Conservation (phyloP, 805 yeast genomes). For the Candida gorgasii region DNA sequence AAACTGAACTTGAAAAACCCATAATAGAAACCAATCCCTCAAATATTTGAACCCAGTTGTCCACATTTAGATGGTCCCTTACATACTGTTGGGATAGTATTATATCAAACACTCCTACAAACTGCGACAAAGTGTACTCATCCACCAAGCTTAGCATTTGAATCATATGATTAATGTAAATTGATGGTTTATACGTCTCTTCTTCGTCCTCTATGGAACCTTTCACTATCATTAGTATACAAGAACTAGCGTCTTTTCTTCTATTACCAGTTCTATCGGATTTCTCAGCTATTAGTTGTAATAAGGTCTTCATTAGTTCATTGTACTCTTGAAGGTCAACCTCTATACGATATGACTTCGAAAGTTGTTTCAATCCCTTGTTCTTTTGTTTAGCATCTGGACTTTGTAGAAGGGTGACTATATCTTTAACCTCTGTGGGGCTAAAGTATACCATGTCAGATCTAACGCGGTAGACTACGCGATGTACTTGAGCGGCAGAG, state of each 20-base stretch:
- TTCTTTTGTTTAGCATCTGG: constrained; percentile 4
- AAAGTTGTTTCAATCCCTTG: constrained; percentile 4
- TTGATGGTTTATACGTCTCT: constrained; percentile 5
- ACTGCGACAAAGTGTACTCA: constrained; percentile 11
- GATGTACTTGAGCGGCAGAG: too few species aligned
- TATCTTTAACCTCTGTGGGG: background rate
- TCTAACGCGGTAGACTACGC: too few species aligned
- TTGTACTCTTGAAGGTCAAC: constrained; percentile 9
- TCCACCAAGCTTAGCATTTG: constrained; percentile 5
- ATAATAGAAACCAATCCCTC: background rate
- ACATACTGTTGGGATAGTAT: constrained; percentile 27
- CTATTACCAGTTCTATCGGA: constrained; percentile 5
- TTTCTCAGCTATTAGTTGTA: constrained; percentile 3
- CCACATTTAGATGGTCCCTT: constrained; percentile 30
- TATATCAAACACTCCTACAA: constrained; percentile 21
- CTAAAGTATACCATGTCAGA: background rate
- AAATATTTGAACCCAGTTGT: constrained; percentile 26
- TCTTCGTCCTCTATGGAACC: too few species aligned
- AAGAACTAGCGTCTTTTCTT: constrained; percentile 5
- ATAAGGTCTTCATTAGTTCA: constrained; percentile 5
- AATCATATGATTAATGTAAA: constrained; percentile 5
- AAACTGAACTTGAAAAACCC: too few species aligned
- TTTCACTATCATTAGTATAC: too few species aligned
- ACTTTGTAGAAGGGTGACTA: constrained; percentile 5
- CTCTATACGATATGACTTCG: background rate